Base-by-base conservation (phyloP, 495 filamentous ascomycete genomes). In the Clavariopsis aquatica region DNA sequence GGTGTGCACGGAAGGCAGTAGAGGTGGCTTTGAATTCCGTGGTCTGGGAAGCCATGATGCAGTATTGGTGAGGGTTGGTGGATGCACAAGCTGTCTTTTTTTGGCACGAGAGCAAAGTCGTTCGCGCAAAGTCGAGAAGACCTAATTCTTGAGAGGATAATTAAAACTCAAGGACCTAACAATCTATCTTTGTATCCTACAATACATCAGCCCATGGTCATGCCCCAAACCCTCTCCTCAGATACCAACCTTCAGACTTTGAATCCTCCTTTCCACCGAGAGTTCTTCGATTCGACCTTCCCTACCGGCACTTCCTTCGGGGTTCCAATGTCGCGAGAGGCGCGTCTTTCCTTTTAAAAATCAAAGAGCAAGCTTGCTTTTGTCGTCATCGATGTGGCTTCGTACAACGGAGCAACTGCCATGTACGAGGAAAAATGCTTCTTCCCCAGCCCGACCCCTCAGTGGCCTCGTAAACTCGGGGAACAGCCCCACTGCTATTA, bases 1-100 rank as follows among this genome's bases (percentile, higher is more conserved):
- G 77, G 72, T 84, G 81, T 59, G 81, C 75, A 52, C 84, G 79
- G 71, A 84, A 87, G 13, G 65, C 59, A 8, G 45, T 10, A 43
- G 60, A 69, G 27, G 61, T 47, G 29, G 52, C 27, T 22, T 69
- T 13, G 49, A 69, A 69, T 24, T 31, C 28, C 1, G 23, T 49
- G 22, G 20, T 49, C 26, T 46, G 8, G 6, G 38, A 7, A 43
- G 38, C 6, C 38, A 43, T 43, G 38, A 12, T 34, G 12, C n/a
- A n/a, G n/a, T n/a, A n/a, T n/a, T n/a, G n/a, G n/a, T n/a, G n/a
- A n/a, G n/a, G n/a, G n/a, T n/a, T n/a, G n/a, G n/a, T n/a, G n/a
- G n/a, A n/a, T n/a, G n/a, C n/a, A n/a, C n/a, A n/a, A n/a, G n/a
- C n/a, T n/a, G n/a, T n/a, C n/a, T n/a, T n/a, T n/a, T n/a, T n/a